A percentile compares a stretch with the other conserved stretches of the same genome.
Evolutionary conservation across 2,329 filamentous ascomycete genomes (phyloP).

Genomic region (Cryphonectria nitschkei): DNA sequence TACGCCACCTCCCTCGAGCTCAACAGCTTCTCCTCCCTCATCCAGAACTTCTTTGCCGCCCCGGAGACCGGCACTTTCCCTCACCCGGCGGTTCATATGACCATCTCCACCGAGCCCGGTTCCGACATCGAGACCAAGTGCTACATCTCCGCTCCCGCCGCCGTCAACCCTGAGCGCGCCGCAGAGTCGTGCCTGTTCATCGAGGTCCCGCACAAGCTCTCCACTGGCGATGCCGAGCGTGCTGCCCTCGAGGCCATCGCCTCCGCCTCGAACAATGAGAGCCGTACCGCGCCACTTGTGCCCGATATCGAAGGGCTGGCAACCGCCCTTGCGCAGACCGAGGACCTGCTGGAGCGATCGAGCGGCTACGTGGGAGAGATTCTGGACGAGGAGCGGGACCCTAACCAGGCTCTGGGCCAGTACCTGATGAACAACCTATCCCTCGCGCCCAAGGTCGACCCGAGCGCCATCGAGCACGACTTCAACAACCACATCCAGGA

Average conservation of each 20-base stretch:
- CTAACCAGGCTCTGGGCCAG: constrained; percentile 90
- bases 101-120: constrained; percentile 86
- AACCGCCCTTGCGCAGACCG: constrained; percentile 81
- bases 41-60: constrained; percentile 98
- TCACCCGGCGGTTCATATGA: constrained; percentile 96
- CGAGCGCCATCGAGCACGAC: constrained; percentile 88
- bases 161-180: constrained; percentile 91
- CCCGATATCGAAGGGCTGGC: constrained; percentile 91
- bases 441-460: constrained; percentile 91
- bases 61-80: constrained; percentile 97
- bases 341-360: constrained; percentile 88
- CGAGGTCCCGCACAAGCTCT: constrained; percentile 92
- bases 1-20: constrained; percentile 96
- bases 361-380: constrained; percentile 92
- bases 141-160: constrained; percentile 94
- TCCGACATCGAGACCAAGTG: constrained; percentile 87
- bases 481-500: constrained; percentile 99
- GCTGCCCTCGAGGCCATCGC: constrained; percentile 79
- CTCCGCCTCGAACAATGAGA: constrained; percentile 77
- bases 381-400: constrained; percentile 88
- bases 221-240: constrained; percentile 70
- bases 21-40: constrained; percentile 97
- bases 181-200: constrained; percentile 97
- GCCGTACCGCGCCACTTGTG: constrained; percentile 71
- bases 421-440: constrained; percentile 93